Conservation (phyloP, 2,329 filamentous ascomycete species). For the Paecilomyces sp. region DNA sequence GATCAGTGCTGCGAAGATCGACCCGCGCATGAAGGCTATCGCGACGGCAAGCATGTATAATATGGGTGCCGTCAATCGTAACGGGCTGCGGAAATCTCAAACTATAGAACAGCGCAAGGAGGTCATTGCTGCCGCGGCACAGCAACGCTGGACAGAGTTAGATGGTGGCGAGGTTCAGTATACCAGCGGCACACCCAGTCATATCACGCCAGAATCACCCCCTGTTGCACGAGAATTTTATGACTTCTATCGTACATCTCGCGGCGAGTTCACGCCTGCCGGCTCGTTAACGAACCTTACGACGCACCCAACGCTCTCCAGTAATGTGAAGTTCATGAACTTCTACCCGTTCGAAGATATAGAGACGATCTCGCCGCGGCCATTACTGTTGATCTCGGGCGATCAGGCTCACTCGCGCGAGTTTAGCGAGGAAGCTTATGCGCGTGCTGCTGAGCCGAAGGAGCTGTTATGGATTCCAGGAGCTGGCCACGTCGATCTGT, state of each 20-base stretch:
- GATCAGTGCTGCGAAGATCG: constrained; percentile 30
- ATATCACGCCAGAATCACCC: constrained; percentile 12
- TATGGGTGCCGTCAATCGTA: too few relatives aligned
- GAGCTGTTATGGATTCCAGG: constrained; percentile 26
- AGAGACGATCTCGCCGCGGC: constrained; percentile 7
- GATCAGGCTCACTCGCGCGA: too few relatives aligned
- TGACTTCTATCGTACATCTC: constrained; percentile 25
- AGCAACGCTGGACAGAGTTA: too few relatives aligned
- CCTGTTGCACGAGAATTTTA: constrained; percentile 20
- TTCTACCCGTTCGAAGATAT: constrained; percentile 17
- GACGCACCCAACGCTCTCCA: constrained; percentile 23
- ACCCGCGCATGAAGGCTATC: constrained; percentile 1
- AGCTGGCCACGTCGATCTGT: constrained; percentile 30
- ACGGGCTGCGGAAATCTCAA: too few relatives aligned
- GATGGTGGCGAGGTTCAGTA: too few relatives aligned
- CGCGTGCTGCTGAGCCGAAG: constrained; percentile 23
- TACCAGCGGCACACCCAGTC: background rate
- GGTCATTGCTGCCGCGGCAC: too few relatives aligned
- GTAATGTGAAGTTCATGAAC: constrained; percentile 21
- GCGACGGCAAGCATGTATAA: too few relatives aligned
- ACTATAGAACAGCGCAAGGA: too few relatives aligned
- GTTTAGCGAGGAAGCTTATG: too few relatives aligned
- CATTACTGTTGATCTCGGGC: too few relatives aligned
- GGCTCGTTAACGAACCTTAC: constrained; percentile 11
- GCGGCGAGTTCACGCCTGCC: constrained; percentile 18